Conservation (phyloP, 129 eudicot genomes). For the Flaveria brownii region DNA sequence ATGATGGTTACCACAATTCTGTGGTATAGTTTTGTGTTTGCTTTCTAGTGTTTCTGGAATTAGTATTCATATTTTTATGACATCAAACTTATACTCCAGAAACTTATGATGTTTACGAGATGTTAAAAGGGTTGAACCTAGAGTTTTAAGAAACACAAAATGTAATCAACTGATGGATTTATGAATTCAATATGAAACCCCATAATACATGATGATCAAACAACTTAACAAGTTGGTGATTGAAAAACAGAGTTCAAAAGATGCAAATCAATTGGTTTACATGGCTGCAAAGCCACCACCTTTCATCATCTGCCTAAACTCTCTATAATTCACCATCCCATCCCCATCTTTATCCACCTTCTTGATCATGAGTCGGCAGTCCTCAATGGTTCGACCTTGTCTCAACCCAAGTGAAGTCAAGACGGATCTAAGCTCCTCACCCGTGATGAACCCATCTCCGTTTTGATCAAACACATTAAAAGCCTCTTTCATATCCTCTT, state of each 20-base stretch:
- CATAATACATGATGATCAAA: slow-evolving; percentile 20
- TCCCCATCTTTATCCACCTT: slow-evolving; percentile 87
- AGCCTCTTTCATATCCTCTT: slow-evolving; percentile 82
- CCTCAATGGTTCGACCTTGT: slow-evolving; percentile 72
- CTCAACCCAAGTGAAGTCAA: slow-evolving; percentile 71
- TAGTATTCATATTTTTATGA: not conserved
- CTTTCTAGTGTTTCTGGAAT: not conserved
- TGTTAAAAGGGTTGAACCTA: too few relatives aligned
- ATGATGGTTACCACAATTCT: not conserved
- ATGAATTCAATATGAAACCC: slow-evolving; percentile 5
- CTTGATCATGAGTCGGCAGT: slow-evolving; percentile 69
- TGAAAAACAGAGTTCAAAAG: not conserved
- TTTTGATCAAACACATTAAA: slow-evolving; percentile 86
- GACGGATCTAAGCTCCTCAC: slow-evolving; percentile 72
- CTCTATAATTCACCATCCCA: slow-evolving; percentile 65
- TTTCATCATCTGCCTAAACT: slow-evolving; percentile 85
- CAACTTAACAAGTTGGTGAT: slow-evolving; percentile 14
- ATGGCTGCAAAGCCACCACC: slow-evolving; percentile 79
- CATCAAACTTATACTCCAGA: not conserved
- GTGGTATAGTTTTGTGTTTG: not conserved
- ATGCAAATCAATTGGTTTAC: slow-evolving; percentile 17
- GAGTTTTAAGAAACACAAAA: not conserved
- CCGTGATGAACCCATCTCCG: slow-evolving; percentile 87
- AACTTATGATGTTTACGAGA: not conserved
- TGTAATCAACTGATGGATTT: not conserved